Evolutionary conservation across 2,329 filamentous ascomycete genomes (phyloP).

Genomic region (Aspergillus ruber): DNA sequence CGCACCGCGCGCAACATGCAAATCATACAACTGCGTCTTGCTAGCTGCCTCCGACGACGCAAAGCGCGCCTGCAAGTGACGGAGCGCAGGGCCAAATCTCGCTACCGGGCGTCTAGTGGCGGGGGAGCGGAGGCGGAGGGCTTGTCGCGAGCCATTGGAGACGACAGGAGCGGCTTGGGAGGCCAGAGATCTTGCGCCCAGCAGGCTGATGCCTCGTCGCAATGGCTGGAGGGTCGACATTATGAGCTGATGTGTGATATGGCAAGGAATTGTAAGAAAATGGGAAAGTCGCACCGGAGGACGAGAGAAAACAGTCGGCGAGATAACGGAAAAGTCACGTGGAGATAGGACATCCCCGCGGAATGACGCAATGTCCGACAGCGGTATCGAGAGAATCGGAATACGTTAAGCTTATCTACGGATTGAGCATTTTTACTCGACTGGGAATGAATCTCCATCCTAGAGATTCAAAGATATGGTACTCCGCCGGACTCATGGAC

Average conservation of each 20-base stretch:
- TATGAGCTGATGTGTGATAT: conserved; percentile 1
- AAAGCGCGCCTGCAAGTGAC: conserved; percentile 21
- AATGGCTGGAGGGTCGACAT: conserved; percentile 27
- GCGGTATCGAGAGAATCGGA: conserved; percentile 1
- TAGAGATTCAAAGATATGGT: no score
- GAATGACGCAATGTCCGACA: conserved; percentile 2
- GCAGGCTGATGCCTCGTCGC: conserved; percentile 23
- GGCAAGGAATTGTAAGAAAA: conserved; percentile 7
- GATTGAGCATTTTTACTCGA: no score
- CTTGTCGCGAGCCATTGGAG: conserved; percentile 25
- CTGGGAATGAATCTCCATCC: no score
- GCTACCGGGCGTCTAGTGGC: conserved; percentile 13
- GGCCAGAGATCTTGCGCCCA: conserved; percentile 19
- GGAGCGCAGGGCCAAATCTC: conserved; percentile 6
- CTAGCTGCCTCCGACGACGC: conserved; percentile 27
- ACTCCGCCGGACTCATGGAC: no score
- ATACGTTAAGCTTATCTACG: not conserved
- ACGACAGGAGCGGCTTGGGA: conserved; percentile 19
- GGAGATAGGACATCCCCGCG: conserved; percentile 25
- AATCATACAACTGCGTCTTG: conserved; percentile 67
- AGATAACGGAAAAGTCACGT: conserved; percentile 34
- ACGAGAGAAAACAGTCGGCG: conserved; percentile 9
- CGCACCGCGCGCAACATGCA: conserved; percentile 70
- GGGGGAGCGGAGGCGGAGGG: conserved; percentile 22
- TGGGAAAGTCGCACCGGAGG: conserved; percentile 9